These are phyloP conservation scores for Afroboletus lepidellus DNA, from an alignment of 1,284 basidiomycete genomes.

Conservation along the genomic window DNA sequence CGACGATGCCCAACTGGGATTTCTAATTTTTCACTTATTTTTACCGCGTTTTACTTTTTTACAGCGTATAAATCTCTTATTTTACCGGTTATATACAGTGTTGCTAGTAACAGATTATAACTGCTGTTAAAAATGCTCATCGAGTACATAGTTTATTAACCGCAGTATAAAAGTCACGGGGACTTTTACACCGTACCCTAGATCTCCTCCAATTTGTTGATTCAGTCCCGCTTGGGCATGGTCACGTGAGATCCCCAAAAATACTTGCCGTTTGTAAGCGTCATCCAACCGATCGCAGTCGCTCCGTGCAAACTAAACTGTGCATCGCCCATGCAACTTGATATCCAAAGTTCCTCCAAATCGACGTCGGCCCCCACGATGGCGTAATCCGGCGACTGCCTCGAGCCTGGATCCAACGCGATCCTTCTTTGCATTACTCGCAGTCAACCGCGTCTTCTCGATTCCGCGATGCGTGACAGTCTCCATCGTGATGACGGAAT, in stretches of 20 bases:
- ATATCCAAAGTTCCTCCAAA: constrained; percentile 99
- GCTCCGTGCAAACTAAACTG: constrained; percentile 98
- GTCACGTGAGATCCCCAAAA: constrained; percentile 89
- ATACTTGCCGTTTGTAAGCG: constrained; percentile 96
- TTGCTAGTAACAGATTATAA: no score
- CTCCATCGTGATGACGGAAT: constrained; percentile 98
- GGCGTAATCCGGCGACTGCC: constrained; percentile 89
- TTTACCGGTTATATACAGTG: no score
- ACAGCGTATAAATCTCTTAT: no score
- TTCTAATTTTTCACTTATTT: no score
- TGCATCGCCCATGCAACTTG: constrained; percentile 96
- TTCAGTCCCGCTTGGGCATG: constrained; percentile 96
- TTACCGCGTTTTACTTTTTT: no score
- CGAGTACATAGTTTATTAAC: no score
- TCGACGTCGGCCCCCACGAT: constrained; percentile 99
- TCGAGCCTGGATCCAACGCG: constrained; percentile 97
- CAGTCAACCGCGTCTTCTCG: constrained; percentile 98
- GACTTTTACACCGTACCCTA: no score
- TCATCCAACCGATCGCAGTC: constrained; percentile 99
- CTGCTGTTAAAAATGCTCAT: no score
- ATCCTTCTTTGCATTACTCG: constrained; percentile 97
- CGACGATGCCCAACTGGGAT: no score
- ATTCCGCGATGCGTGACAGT: constrained; percentile 97
- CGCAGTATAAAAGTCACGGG: no score
- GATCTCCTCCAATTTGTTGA: constrained; percentile 98